Base-by-base conservation (phyloP, 2,329 filamentous ascomycete species). In the Fusarium coffeatum region DNA sequence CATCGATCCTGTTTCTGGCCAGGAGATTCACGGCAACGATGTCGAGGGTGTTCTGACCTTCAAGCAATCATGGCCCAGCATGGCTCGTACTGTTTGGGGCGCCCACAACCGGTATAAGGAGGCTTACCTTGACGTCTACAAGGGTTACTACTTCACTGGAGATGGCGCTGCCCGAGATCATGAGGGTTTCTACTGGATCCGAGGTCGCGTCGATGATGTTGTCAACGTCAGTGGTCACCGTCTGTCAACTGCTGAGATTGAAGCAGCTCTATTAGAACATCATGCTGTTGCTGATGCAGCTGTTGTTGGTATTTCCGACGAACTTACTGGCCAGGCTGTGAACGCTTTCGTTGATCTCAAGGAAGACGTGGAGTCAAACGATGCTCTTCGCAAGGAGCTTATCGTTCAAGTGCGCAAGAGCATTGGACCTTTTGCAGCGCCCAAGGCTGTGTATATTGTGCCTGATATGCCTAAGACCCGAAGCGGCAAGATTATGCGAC, bases 151-250 rank as follows among this genome's bases (percentile, higher is more conserved):
- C 90, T 97, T 96, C 84, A 96, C 93, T 18, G 93, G 93, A 62
- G 96, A 99, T 78, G 96, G 96, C 78, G 96, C 96, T 59, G 96
- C 93, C 64, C 93, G 96, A 78, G 96, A 99, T 80, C 92, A 97
- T 82, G 96, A 99, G 77, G 96, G 96, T 60, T 99, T 98, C 86
- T 99, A 98, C 89, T 99, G 96, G 96, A 99, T 99, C 80, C 93
- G 96, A 68, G 96, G 96, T 72, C 94, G 96, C 81, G 96, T 99
- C 55, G 96, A 99, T 78, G 96, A 99, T 77, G 96, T 99, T 45
- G 95, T 99, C 80, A 99, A 99, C 82, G 96, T 99, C 68, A 96
- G 92, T 74, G 96, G 96, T 28, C 96, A 99, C 82, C 92, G 96
- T 80, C 87, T 99, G 68, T 98, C 95, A 18, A 99, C 96, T 12